Conservation (phyloP, 2,329 filamentous ascomycete genomes). For the Rutstroemia sp. region DNA sequence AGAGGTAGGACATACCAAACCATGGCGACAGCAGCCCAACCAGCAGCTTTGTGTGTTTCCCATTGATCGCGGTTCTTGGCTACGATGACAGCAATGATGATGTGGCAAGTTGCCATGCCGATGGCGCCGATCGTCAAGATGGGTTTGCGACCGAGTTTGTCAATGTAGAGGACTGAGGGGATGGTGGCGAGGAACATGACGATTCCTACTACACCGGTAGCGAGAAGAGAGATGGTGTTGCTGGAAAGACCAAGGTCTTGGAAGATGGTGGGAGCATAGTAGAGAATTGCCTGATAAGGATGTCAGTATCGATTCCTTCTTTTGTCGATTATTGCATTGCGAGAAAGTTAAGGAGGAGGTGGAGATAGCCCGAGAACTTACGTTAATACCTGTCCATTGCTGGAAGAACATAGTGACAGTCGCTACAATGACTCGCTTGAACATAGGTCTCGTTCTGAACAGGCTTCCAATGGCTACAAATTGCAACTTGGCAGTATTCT, state of each 20-base stretch:
- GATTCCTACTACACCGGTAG: slow-evolving; percentile 65
- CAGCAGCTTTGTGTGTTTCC: slow-evolving; percentile 47
- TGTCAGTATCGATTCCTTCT: not conserved
- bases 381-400: slow-evolving; percentile 41
- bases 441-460: slow-evolving; percentile 59
- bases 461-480: slow-evolving; percentile 59
- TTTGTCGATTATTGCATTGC: not conserved
- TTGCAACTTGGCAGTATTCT: slow-evolving; percentile 61
- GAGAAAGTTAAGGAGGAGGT: not conserved
- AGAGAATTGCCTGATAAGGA: slow-evolving; percentile 16
- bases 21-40: slow-evolving; percentile 61
- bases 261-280: slow-evolving; percentile 44
- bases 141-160: slow-evolving; percentile 55
- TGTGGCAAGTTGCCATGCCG: slow-evolving; percentile 52
- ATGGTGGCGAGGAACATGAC: slow-evolving; percentile 63
- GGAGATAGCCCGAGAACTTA: slow-evolving; percentile 11
- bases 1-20: slow-evolving; percentile 41
- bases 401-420: slow-evolving; percentile 57
- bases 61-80: slow-evolving; percentile 56
- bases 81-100: slow-evolving; percentile 35
- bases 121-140: slow-evolving; percentile 57
- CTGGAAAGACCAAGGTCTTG: slow-evolving; percentile 36
- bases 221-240: slow-evolving; percentile 49
- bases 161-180: slow-evolving; percentile 58
- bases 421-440: slow-evolving; percentile 57